Conservation (phyloP, 768 basidiomycete genomes). For the Mycena vitilis region DNA sequence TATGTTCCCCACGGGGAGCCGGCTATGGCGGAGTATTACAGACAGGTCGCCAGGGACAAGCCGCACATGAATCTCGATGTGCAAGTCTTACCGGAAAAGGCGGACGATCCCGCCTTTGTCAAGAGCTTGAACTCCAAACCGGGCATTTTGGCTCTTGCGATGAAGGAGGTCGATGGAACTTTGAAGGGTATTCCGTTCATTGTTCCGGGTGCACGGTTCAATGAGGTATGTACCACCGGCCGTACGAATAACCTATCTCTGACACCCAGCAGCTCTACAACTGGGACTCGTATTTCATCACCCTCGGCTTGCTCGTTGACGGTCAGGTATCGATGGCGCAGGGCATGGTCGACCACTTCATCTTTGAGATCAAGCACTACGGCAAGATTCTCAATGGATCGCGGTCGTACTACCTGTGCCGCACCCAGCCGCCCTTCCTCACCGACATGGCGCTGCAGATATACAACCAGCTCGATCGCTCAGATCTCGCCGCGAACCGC, state of each 20-base stretch:
- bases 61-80: constrained; percentile 96
- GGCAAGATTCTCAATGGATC: constrained; percentile 97
- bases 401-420: constrained; percentile 93
- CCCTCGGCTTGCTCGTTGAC: constrained; percentile 93
- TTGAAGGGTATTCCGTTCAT: constrained; percentile 96
- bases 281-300: constrained; percentile 96
- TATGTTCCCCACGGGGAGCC: constrained; percentile 96
- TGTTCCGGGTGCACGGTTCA: constrained; percentile 95
- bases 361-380: constrained; percentile 98
- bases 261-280: constrained; percentile 76
- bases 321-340: constrained; percentile 95
- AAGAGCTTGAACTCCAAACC: constrained; percentile 95
- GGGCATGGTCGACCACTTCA: constrained; percentile 98
- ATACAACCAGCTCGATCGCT: constrained; percentile 94
- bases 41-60: constrained; percentile 88
- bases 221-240: constrained; percentile 70
- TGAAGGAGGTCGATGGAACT: constrained; percentile 90
- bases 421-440: constrained; percentile 97
- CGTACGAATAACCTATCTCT: constrained; percentile 14
- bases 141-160: constrained; percentile 93
- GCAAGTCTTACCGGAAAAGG: constrained; percentile 86
- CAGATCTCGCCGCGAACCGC: constrained; percentile 82
- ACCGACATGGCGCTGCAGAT: constrained; percentile 99
- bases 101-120: constrained; percentile 89
- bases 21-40: constrained; percentile 95